Evolutionary conservation across 805 yeast species (phyloP).

Genomic region (Kodamaea leandrae): DNA sequence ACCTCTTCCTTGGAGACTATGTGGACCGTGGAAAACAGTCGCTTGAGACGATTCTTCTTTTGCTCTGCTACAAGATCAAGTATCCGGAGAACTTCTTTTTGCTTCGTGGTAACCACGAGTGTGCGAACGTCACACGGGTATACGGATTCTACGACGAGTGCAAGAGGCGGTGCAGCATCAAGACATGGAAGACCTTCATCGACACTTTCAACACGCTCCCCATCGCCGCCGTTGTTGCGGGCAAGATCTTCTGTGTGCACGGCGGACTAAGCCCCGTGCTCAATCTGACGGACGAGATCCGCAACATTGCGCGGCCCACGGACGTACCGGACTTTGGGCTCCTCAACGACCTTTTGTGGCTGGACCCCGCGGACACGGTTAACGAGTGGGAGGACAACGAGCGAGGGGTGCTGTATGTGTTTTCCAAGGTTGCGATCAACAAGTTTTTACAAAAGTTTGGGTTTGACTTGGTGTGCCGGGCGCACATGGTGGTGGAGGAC

Average conservation of each 20-base stretch:
- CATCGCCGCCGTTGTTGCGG: conserved; percentile 92
- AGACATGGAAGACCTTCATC: conserved; percentile 89
- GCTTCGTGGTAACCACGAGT: conserved; percentile 94
- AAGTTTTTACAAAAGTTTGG: conserved; percentile 72
- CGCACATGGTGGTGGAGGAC: conserved; percentile 86
- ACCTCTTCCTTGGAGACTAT: conserved; percentile 91
- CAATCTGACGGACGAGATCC: conserved; percentile 69
- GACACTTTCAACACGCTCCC: conserved; percentile 96
- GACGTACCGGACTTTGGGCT: conserved; percentile 85
- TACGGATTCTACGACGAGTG: conserved; percentile 98
- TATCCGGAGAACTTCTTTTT: conserved; percentile 95
- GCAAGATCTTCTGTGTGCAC: conserved; percentile 89
- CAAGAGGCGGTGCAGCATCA: conserved; percentile 86
- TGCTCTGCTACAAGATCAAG: conserved; percentile 91
- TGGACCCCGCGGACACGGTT: conserved; percentile 79
- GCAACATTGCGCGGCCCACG: conserved; percentile 74
- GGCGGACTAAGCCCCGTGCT: conserved; percentile 80
- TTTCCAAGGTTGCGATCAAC: conserved; percentile 74
- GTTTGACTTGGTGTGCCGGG: conserved; percentile 78
- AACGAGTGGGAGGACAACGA: conserved; percentile 89
- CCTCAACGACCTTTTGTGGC: conserved; percentile 75
- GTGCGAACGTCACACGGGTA: conserved; percentile 94
- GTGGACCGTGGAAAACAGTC: conserved; percentile 98
- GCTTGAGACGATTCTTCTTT: conserved; percentile 81
- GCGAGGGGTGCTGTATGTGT: conserved; percentile 79